phyloP scores from a whole-genome alignment of 2,329 filamentous ascomycete genomes.

The Berkeleyomyces basicola region DNA sequence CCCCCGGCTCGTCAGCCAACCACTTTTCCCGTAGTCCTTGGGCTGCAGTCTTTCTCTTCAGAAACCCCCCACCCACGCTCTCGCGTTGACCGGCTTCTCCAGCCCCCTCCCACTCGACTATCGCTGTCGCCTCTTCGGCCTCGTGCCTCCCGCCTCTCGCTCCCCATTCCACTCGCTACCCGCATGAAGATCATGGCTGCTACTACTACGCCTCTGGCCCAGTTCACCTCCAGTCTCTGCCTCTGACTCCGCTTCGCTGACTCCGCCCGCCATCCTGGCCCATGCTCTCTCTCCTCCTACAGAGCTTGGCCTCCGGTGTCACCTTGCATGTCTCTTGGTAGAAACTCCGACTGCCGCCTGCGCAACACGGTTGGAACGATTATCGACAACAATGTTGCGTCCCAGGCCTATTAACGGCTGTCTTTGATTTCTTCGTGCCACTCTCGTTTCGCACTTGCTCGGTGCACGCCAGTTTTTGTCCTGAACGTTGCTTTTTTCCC shows the following conservation, averaged over 20 bases:
- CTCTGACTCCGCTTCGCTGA: background rate
- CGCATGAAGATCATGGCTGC: background rate
- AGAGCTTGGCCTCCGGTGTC: background rate
- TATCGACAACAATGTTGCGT: constrained; percentile 9
- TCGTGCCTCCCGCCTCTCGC: background rate
- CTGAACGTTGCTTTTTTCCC: background rate
- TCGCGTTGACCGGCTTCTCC: background rate
- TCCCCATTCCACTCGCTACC: background rate
- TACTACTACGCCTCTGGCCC: background rate
- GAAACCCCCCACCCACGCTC: background rate
- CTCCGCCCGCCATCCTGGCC: background rate
- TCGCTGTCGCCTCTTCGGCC: background rate
- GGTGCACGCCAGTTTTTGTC: background rate
- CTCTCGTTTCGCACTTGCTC: background rate
- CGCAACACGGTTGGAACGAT: constrained; percentile 8
- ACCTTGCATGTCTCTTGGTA: constrained; percentile 6
- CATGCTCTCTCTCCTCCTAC: constrained; percentile 8
- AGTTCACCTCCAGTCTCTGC: background rate
- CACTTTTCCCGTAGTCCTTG: background rate
- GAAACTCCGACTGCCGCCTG: constrained; percentile 9
- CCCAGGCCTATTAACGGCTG: constrained; percentile 3
- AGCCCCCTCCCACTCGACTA: background rate
- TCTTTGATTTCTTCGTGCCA: background rate
- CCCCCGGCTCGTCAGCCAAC: background rate
- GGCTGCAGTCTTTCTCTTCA: background rate